phyloP scores from a whole-genome alignment of 768 basidiomycete genomes.

The Suillus plorans region DNA sequence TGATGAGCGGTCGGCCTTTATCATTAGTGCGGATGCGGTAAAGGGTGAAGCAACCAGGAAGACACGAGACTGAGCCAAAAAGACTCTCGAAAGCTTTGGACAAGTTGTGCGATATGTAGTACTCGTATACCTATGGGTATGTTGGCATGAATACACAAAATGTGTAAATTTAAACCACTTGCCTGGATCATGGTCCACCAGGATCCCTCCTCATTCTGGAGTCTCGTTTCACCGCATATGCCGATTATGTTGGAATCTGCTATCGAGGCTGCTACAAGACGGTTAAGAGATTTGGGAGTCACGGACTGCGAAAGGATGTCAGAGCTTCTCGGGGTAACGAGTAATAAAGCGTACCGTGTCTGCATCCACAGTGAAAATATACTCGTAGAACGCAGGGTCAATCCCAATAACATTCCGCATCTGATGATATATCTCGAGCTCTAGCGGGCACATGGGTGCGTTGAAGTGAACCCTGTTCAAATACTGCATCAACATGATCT shows the following conservation, averaged over 20 bases:
- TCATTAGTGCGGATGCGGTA: slow-evolving; percentile 72
- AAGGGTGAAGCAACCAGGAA: slow-evolving; percentile 74
- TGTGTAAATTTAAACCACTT: slow-evolving; percentile 8
- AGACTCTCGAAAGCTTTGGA: slow-evolving; percentile 69
- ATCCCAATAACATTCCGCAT: slow-evolving; percentile 76
- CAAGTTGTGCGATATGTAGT: slow-evolving; percentile 67
- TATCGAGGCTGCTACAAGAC: slow-evolving; percentile 60
- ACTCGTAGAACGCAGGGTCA: slow-evolving; percentile 75
- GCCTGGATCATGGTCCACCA: slow-evolving; percentile 83
- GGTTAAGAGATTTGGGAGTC: slow-evolving; percentile 63
- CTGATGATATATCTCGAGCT: slow-evolving; percentile 71
- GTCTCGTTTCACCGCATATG: slow-evolving; percentile 68
- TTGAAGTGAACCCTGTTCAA: slow-evolving; percentile 71
- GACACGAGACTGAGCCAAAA: slow-evolving; percentile 70
- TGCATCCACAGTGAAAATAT: slow-evolving; percentile 71
- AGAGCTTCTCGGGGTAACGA: slow-evolving; percentile 7
- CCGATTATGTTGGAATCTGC: slow-evolving; percentile 65
- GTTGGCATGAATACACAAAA: slow-evolving; percentile 9
- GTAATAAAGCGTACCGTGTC: slow-evolving; percentile 49
- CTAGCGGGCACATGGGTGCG: slow-evolving; percentile 62
- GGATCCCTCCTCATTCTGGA: slow-evolving; percentile 66
- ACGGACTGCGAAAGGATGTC: slow-evolving; percentile 44
- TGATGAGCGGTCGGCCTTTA: slow-evolving; percentile 70
- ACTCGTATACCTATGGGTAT: slow-evolving; percentile 55
- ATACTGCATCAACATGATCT: slow-evolving; percentile 64